A percentile compares a stretch with the other conserved stretches of the same genome.
These are phyloP conservation scores for Lasiodiplodia theobromae DNA, from an alignment of 2,329 filamentous ascomycete genomes.

Conservation along the genomic window DNA sequence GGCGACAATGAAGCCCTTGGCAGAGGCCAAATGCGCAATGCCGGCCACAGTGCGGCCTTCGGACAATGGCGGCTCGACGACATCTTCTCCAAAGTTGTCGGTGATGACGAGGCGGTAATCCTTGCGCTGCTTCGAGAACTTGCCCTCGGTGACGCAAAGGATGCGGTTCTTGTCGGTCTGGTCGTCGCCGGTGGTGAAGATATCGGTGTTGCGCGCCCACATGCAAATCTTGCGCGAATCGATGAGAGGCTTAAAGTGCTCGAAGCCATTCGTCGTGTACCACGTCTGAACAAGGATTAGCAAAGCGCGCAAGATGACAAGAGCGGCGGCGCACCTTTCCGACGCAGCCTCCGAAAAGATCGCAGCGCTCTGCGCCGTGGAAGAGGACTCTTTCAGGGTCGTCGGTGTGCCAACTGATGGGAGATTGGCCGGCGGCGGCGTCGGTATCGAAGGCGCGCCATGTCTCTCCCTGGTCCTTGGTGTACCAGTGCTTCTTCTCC, in stretches of 20 bases:
- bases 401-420: constrained; percentile 80
- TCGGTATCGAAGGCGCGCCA: constrained; percentile 77
- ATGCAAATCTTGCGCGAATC: constrained; percentile 77
- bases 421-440: constrained; percentile 60
- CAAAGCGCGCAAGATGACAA: constrained; percentile 37
- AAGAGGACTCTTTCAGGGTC: constrained; percentile 88
- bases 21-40: constrained; percentile 79
- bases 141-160: constrained; percentile 79
- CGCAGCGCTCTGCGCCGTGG: constrained; percentile 58
- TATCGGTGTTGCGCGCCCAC: constrained; percentile 81
- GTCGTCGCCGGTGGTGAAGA: constrained; percentile 74
- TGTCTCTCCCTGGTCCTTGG: constrained; percentile 78
- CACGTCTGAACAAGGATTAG: constrained; percentile 50
- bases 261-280: constrained; percentile 89
- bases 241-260: constrained; percentile 69
- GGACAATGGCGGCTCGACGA: constrained; percentile 76
- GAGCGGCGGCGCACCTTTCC: constrained; percentile 70
- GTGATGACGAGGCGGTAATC: constrained; percentile 83
- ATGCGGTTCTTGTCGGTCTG: constrained; percentile 73
- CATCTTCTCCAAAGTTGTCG: constrained; percentile 70
- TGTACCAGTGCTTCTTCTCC: constrained; percentile 78
- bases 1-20: constrained; percentile 86
- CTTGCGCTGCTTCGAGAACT: constrained; percentile 72
- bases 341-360: constrained; percentile 46
- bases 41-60: constrained; percentile 77